These are phyloP conservation scores for Panaeolus papilionaceus DNA, from an alignment of 768 basidiomycete species.

Conservation along the genomic window DNA sequence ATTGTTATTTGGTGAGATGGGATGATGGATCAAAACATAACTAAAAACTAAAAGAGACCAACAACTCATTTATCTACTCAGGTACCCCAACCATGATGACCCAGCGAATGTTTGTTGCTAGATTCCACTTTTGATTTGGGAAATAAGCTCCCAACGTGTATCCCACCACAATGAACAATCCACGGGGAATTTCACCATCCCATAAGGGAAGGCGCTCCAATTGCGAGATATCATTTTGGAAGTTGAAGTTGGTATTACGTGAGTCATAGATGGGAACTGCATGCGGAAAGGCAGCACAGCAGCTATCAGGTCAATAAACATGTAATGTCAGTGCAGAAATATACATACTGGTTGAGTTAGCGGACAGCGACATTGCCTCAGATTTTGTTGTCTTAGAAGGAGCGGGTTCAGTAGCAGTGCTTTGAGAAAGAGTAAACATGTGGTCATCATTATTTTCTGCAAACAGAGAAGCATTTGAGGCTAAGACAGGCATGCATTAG, in stretches of 20 bases:
- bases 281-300: too few species aligned
- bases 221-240: neutral
- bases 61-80: neutral
- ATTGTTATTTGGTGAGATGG: too few species aligned
- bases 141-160: slow-evolving; percentile 13
- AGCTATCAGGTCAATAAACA: neutral
- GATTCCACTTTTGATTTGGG: slow-evolving; percentile 14
- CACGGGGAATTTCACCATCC: slow-evolving; percentile 16
- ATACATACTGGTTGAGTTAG: neutral
- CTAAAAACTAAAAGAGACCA: neutral
- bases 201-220: neutral
- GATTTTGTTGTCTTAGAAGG: neutral
- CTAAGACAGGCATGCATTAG: too few species aligned
- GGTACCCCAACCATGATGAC: slow-evolving; percentile 18
- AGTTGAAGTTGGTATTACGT: neutral
- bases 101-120: slow-evolving; percentile 17
- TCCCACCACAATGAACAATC: slow-evolving; percentile 15
- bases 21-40: too few species aligned
- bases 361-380: neutral
- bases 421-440: neutral
- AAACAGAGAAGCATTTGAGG: too few species aligned
- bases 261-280: slow-evolving; percentile 21
- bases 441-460: neutral
- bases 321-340: neutral
- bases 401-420: neutral